A percentile compares a stretch with the other conserved stretches of the same genome.
phyloP scores from a whole-genome alignment of 2,329 filamentous ascomycete genomes.

The Trichoderma aggressivum region DNA sequence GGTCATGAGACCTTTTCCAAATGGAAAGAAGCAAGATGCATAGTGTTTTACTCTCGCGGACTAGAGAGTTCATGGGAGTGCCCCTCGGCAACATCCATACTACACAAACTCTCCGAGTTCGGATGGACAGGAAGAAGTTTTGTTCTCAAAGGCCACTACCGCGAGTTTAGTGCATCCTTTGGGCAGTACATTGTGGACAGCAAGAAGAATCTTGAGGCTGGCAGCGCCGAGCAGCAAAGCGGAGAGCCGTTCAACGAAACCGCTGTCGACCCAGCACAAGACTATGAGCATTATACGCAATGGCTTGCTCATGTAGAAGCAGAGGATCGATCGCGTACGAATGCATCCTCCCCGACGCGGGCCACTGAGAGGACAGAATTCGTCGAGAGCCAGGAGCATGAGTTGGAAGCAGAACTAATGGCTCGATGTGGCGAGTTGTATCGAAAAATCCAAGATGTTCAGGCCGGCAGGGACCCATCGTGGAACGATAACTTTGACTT shows the following conservation, averaged over 20 bases:
- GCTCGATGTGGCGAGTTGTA: constrained; percentile 44
- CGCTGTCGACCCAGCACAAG: constrained; percentile 24
- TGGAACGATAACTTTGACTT: constrained; percentile 40
- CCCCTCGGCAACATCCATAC: constrained; percentile 44
- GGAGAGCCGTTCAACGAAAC: background rate
- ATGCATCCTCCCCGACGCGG: constrained; percentile 38
- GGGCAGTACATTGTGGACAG: constrained; percentile 47
- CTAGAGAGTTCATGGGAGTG: constrained; percentile 51
- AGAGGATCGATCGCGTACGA: constrained; percentile 40
- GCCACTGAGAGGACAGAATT: constrained; percentile 40
- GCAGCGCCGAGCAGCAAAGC: constrained; percentile 30
- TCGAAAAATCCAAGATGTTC: constrained; percentile 41
- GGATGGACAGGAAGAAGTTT: constrained; percentile 53
- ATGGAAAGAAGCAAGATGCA: constrained; percentile 45
- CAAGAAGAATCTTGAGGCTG: constrained; percentile 41
- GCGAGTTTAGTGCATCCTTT: constrained; percentile 53
- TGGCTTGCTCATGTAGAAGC: constrained; percentile 44
- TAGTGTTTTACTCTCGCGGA: constrained; percentile 52
- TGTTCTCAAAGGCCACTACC: constrained; percentile 54
- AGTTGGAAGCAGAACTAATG: constrained; percentile 49
- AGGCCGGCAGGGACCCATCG: constrained; percentile 22
- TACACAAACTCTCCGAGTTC: constrained; percentile 43
- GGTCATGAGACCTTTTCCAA: constrained; percentile 45
- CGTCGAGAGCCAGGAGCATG: constrained; percentile 44
- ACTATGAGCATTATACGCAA: constrained; percentile 40